These are phyloP conservation scores for Epichloe baconii DNA, from an alignment of 2,329 filamentous ascomycete genomes.

Conservation along the genomic window DNA sequence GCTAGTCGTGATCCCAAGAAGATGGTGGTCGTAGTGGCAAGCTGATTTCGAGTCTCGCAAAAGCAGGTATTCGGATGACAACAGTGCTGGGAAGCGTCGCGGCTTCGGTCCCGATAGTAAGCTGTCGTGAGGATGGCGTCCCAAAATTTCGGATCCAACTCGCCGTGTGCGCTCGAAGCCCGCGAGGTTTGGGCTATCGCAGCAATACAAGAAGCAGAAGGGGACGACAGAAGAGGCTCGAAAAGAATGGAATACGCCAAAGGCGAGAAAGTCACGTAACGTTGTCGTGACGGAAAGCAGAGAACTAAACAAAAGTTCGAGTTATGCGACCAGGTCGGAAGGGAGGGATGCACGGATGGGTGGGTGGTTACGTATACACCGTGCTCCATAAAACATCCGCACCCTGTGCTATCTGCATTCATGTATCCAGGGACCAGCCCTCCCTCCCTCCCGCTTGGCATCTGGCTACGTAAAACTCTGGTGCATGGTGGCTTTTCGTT, in stretches of 20 bases:
- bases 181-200: too few relatives aligned
- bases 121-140: too few relatives aligned
- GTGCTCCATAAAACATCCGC: too few relatives aligned
- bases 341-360: background rate
- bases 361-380: too few relatives aligned
- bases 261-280: background rate
- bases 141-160: background rate
- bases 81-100: background rate
- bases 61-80: too few relatives aligned
- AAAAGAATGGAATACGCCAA: conserved; percentile 5
- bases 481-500: too few relatives aligned
- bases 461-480: too few relatives aligned
- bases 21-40: background rate
- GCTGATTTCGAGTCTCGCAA: background rate
- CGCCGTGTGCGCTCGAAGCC: background rate
- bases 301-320: background rate
- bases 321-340: background rate
- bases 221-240: background rate
- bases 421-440: too few relatives aligned
- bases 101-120: background rate
- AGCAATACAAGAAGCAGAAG: background rate
- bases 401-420: too few relatives aligned
- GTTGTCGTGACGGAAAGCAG: background rate
- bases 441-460: too few relatives aligned
- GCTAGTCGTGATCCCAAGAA: conserved; percentile 2